Percentiles rank a stretch among this genome's conserved stretches.
These are phyloP conservation scores for Crithidia sp. DNA, from an alignment of 208 protist genomes.

Conservation along the genomic window DNA sequence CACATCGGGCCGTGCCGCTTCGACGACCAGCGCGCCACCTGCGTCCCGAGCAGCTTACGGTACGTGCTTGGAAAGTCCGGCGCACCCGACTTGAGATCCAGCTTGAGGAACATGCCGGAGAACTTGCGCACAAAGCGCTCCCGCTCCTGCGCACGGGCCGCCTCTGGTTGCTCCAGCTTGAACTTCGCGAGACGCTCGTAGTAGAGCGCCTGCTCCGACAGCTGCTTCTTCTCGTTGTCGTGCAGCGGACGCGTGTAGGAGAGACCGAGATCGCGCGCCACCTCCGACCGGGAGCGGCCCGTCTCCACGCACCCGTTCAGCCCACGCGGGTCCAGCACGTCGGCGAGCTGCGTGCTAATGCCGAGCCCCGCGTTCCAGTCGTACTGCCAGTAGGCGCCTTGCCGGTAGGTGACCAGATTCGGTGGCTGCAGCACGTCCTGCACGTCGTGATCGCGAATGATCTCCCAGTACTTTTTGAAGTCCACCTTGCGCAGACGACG, in stretches of 20 bases:
- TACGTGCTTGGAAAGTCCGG: slow-evolving; percentile 91
- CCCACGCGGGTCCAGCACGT: slow-evolving; percentile 87
- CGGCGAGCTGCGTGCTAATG: slow-evolving; percentile 85
- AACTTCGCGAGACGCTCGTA: slow-evolving; percentile 91
- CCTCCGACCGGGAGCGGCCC: slow-evolving; percentile 87
- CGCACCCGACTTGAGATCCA: slow-evolving; percentile 81
- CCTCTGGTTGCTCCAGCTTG: slow-evolving; percentile 92
- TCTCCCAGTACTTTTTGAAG: slow-evolving; percentile 92
- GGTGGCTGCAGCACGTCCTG: slow-evolving; percentile 89
- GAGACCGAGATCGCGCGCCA: slow-evolving; percentile 89
- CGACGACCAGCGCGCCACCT: slow-evolving; percentile 88
- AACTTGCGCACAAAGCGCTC: slow-evolving; percentile 90
- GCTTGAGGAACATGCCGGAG: slow-evolving; percentile 90
- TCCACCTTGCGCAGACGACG: slow-evolving; percentile 88
- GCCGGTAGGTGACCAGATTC: slow-evolving; percentile 87
- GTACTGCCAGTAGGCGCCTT: slow-evolving; percentile 89
- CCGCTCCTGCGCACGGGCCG: slow-evolving; percentile 82
- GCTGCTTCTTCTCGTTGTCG: slow-evolving; percentile 91
- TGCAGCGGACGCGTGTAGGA: slow-evolving; percentile 89
- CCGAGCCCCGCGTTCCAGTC: slow-evolving; percentile 90
- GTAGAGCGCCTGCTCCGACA: slow-evolving; percentile 88
- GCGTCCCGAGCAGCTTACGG: slow-evolving; percentile 81
- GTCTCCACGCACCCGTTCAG: slow-evolving; percentile 93
- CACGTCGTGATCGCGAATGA: slow-evolving; percentile 92
- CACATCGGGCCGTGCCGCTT: slow-evolving; percentile 92